Conservation (phyloP, 2,329 filamentous ascomycete genomes). For the Nectriaceae sp. region DNA sequence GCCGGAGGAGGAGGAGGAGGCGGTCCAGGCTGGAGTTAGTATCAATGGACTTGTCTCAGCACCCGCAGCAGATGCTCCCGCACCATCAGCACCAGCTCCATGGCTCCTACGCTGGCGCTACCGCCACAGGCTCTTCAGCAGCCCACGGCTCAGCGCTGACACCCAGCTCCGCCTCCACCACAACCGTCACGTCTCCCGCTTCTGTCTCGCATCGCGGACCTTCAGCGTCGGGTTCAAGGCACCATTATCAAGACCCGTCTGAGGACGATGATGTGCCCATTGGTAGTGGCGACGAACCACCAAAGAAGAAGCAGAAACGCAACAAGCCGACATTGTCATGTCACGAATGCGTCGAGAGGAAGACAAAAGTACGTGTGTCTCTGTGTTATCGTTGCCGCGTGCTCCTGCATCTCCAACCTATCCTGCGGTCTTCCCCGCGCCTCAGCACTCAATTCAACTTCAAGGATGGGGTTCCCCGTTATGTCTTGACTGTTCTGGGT, state of each 20-base stretch:
- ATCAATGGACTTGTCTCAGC: constrained; percentile 6
- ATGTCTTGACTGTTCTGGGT: neutral
- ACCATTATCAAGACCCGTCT: constrained; percentile 15
- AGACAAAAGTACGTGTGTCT: constrained; percentile 66
- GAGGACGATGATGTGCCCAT: constrained; percentile 21
- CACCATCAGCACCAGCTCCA: neutral
- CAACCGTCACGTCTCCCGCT: constrained; percentile 27
- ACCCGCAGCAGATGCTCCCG: neutral
- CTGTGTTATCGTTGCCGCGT: neutral
- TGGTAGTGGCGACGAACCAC: constrained; percentile 39
- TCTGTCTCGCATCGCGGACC: constrained; percentile 25
- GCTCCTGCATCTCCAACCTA: constrained; percentile 2
- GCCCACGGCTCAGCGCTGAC: constrained; percentile 23
- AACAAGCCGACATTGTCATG: constrained; percentile 84
- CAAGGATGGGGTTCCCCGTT: neutral
- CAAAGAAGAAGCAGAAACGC: constrained; percentile 75
- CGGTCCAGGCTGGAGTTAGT: neutral
- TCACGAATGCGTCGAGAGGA: constrained; percentile 77
- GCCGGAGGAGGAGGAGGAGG: neutral
- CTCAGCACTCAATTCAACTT: neutral
- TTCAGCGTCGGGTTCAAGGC: constrained; percentile 20
- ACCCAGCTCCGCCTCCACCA: constrained; percentile 27
- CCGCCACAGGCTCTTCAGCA: constrained; percentile 6
- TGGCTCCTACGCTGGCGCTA: neutral
- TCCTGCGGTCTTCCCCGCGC: neutral